Base-by-base conservation (phyloP, 2,329 filamentous ascomycete genomes). In the Hawksworthiomyces lignivorus region DNA sequence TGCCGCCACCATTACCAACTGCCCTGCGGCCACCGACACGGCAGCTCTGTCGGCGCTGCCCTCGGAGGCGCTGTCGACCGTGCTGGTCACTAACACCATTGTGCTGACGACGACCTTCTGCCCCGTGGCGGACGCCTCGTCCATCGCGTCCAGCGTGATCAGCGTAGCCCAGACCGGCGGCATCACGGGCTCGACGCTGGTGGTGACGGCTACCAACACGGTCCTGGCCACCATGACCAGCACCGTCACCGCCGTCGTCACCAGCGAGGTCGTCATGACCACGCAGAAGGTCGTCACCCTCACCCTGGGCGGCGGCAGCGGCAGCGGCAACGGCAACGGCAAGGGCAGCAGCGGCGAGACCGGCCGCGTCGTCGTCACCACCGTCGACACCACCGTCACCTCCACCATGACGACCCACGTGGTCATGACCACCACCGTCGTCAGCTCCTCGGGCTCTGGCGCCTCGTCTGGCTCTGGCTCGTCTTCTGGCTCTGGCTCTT, bases 81-180 rank as follows among this genome's bases (percentile, higher is more conserved):
- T 56, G 33, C 49, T 64, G 20, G 61, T 67, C 24, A 68, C 64
- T 11, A 57, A 64, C 45, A 61, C 57, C 12, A 48, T 65, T 38
- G 49, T 58, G 20, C 50, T 67, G n/a, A 59, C 60, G 39, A 62
- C 60, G 35, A 63, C 62, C 32, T 53, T 67, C 44, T 68, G 65
- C 61, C 65, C 67, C 39, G 62, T 68, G 29, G 59, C 61, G 3
- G 62, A 57, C 6, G 62, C 60, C n/a, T 46, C 49, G 11, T 57
- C 60, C 44, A 61, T 64, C 56, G 56, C 62, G 19, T 63, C 62
- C 7, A 59, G 60, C 52, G 47, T 65, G 34, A 46, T 61, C 19
- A 54, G 47, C 4, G 50, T 48, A 4, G 54, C 55, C 39, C 57
- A 57, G 30, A 49, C 56, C 34, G 61, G 56, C 46, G 47, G 57